phyloP scores from a whole-genome alignment of 495 filamentous ascomycete species.

The Annulohypoxylon nitens region DNA sequence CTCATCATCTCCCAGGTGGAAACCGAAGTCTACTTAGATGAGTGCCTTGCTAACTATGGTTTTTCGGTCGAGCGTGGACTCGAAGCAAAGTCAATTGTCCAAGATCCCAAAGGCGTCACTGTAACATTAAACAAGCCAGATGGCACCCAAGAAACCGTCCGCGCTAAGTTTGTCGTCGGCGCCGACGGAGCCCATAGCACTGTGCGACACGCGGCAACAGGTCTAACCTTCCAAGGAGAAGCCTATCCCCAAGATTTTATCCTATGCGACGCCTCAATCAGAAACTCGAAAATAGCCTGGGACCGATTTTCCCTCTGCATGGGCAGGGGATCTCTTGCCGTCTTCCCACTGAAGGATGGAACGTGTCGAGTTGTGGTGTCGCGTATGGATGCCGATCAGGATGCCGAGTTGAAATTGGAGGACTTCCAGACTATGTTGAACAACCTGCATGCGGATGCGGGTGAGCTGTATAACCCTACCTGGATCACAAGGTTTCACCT shows the following conservation, averaged over 20 bases:
- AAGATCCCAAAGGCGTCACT: conserved; percentile 54
- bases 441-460: conserved; percentile 45
- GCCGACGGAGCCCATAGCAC: conserved; percentile 61
- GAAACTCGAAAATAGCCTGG: conserved; percentile 35
- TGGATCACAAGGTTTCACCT: conserved; percentile 58
- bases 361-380: conserved; percentile 41
- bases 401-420: conserved; percentile 27
- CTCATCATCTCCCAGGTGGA: conserved; percentile 58
- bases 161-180: conserved; percentile 59
- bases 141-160: conserved; percentile 44
- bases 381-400: conserved; percentile 20
- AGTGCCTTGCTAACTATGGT: conserved; percentile 51
- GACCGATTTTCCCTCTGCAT: conserved; percentile 43
- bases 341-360: conserved; percentile 43
- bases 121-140: conserved; percentile 43
- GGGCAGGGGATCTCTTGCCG: conserved; percentile 36
- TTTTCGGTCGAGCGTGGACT: conserved; percentile 54
- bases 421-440: conserved; percentile 38
- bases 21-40: conserved; percentile 58
- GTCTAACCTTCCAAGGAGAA: conserved; percentile 57
- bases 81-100: conserved; percentile 51
- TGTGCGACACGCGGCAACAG: conserved; percentile 54
- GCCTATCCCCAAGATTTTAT: conserved; percentile 61
- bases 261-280: conserved; percentile 56
- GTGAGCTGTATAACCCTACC: conserved; percentile 50